Conservation (phyloP, 495 filamentous ascomycete genomes). For the Penicillium argentinense region DNA sequence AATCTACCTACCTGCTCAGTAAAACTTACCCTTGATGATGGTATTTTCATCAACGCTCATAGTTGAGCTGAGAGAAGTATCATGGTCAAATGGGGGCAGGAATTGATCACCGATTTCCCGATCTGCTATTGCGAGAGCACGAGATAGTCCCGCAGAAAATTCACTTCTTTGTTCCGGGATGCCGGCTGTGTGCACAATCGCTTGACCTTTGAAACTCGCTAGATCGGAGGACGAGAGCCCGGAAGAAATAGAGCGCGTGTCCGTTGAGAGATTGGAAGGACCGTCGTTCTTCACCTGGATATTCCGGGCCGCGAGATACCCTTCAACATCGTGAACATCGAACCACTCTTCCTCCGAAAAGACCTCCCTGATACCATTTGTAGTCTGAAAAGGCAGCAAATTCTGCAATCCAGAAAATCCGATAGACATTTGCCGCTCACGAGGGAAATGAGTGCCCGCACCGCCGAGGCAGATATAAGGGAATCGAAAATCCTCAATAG, state of each 20-base stretch:
- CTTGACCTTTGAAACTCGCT: no score
- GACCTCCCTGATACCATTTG: conserved; percentile 16
- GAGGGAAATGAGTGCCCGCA: conserved; percentile 15
- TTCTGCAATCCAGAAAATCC: background rate
- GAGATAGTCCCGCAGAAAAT: no score
- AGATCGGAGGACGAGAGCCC: no score
- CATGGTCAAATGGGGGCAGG: background rate
- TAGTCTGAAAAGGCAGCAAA: conserved; percentile 5
- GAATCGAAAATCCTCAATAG: conserved; percentile 14
- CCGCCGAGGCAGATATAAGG: conserved; percentile 19
- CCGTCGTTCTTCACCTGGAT: conserved; percentile 1
- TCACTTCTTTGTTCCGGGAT: no score
- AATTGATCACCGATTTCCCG: no score
- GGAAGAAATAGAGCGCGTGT: no score
- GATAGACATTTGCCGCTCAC: background rate
- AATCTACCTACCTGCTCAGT: no score
- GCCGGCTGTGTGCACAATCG: no score
- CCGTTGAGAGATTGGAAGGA: no score
- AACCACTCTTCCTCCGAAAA: conserved; percentile 21
- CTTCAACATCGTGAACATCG: conserved; percentile 22
- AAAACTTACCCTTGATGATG: background rate
- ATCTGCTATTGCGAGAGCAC: no score
- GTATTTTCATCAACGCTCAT: background rate
- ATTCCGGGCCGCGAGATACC: conserved; percentile 9
- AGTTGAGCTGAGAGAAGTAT: background rate